phyloP scores from a whole-genome alignment of 2,329 filamentous ascomycete species.

The Stachybotrys echinatus region DNA sequence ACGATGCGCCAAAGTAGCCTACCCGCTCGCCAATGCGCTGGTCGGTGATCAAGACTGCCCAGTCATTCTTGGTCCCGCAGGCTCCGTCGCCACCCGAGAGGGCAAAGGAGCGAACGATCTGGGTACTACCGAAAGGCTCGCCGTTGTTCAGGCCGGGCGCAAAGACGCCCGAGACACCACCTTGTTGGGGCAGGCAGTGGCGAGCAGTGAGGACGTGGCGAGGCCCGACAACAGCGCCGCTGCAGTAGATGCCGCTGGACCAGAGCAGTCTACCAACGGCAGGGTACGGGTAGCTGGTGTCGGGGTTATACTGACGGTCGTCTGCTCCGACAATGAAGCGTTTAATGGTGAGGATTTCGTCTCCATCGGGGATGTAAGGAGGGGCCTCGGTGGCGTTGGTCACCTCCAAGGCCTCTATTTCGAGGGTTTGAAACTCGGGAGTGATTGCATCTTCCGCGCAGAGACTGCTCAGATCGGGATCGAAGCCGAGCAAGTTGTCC shows the following conservation, averaged over 20 bases:
- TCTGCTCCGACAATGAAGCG: constrained; percentile 16
- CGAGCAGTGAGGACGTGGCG: constrained; percentile 21
- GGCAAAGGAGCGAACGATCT: neutral
- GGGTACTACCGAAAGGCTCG: constrained; percentile 7
- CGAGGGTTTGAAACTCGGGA: neutral
- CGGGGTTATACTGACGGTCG: constrained; percentile 13
- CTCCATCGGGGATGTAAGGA: neutral
- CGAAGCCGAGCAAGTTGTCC: neutral
- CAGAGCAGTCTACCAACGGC: constrained; percentile 14
- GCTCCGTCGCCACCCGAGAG: constrained; percentile 1
- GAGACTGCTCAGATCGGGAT: neutral
- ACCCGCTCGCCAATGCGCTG: constrained; percentile 15
- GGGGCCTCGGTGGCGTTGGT: neutral
- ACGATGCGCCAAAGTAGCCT: constrained; percentile 17
- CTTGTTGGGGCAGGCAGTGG: constrained; percentile 17
- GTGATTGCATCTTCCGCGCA: neutral
- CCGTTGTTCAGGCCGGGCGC: constrained; percentile 17
- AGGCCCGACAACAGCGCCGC: constrained; percentile 19
- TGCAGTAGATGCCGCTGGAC: constrained; percentile 16
- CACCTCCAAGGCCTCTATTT: neutral
- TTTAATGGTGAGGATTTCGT: constrained; percentile 2
- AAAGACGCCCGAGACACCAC: constrained; percentile 11
- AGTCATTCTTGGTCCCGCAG: constrained; percentile 17
- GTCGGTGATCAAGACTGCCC: constrained; percentile 18
- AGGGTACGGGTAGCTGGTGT: constrained; percentile 12